These are phyloP conservation scores for Ophiostoma tasmaniense DNA, from an alignment of 2,329 filamentous ascomycete species.

Conservation along the genomic window DNA sequence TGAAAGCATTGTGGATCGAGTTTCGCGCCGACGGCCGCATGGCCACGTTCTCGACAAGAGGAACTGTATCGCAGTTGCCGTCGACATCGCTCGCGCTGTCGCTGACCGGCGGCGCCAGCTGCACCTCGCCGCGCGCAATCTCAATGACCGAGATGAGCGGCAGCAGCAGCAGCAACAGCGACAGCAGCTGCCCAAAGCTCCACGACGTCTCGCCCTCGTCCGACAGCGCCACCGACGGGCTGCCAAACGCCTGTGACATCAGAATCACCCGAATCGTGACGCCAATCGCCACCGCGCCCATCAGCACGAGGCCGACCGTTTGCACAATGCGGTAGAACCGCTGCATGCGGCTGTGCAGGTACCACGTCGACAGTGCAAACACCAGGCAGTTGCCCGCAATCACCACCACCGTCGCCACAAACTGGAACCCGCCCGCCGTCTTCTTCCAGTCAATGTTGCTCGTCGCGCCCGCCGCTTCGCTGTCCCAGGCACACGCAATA, in stretches of 20 bases:
- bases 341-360: constrained; percentile 49
- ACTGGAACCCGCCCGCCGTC: constrained; percentile 38
- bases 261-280: constrained; percentile 49
- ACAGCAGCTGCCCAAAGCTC: constrained; percentile 56
- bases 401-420: constrained; percentile 52
- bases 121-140: constrained; percentile 39
- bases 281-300: constrained; percentile 48
- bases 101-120: constrained; percentile 35
- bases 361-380: constrained; percentile 55
- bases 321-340: constrained; percentile 48
- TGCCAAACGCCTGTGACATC: constrained; percentile 53
- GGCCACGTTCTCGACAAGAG: constrained; percentile 30
- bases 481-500: constrained; percentile 51
- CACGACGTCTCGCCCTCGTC: constrained; percentile 49
- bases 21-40: constrained; percentile 26
- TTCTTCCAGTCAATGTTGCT: neutral
- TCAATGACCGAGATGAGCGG: constrained; percentile 53
- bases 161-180: constrained; percentile 50
- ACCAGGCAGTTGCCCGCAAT: constrained; percentile 51
- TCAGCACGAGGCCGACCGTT: constrained; percentile 45
- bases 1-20: constrained; percentile 13
- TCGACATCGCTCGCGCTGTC: constrained; percentile 26
- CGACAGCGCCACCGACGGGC: constrained; percentile 39
- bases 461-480: constrained; percentile 23
- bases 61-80: constrained; percentile 21